Evolutionary conservation across 2,329 filamentous ascomycete genomes (phyloP), one percentile per base, ranked within the genome.

Genomic region (Fusarium albosuccineum): DNA sequence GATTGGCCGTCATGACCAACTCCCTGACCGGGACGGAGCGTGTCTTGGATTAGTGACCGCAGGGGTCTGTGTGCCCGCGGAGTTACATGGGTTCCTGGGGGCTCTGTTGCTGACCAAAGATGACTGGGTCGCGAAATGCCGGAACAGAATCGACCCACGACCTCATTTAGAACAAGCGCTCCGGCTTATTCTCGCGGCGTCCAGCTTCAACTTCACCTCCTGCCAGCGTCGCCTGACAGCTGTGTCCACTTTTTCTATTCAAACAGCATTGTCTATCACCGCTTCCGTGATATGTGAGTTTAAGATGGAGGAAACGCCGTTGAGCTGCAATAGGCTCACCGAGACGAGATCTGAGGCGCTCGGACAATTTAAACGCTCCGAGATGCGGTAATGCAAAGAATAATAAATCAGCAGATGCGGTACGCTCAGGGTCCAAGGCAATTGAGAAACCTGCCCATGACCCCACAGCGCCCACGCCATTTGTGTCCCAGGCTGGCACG

Each of bases 401-500:
- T 14, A 22, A 40, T 50, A 17, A 59, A 64, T 59, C 59, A 59
- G 59, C 60, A 63, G 62, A 64, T 54, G 33, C 33, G 2, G 22
- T 44, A n/a, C 36, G n/a, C 39, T 26, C 13, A 52, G 10, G 17
- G 30, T n/a, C 33, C 17, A 29, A 29, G 22, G 45, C 37, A 17
- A n/a, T 26, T 52, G 30, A 13, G 16, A 64, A 64, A 64, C 22
- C 59, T 49, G 53, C 42, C 59, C 62, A 64, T 39, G 9, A 41
- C 54, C 40, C 62, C 62, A 63, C 62, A 54, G 40, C 29, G n/a
- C 40, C 53, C 66, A 68, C 66, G 65, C 65, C 66, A 68, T 36
- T 68, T 68, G 29, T 17, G 40, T 26, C 51, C 55, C 62, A 45
- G 46, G 16, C 37, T 57, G 57, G 27, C 17, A 46, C 22, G 40